Evolutionary conservation across 2,329 filamentous ascomycete genomes (phyloP).

Genomic region (Alternaria rosae): DNA sequence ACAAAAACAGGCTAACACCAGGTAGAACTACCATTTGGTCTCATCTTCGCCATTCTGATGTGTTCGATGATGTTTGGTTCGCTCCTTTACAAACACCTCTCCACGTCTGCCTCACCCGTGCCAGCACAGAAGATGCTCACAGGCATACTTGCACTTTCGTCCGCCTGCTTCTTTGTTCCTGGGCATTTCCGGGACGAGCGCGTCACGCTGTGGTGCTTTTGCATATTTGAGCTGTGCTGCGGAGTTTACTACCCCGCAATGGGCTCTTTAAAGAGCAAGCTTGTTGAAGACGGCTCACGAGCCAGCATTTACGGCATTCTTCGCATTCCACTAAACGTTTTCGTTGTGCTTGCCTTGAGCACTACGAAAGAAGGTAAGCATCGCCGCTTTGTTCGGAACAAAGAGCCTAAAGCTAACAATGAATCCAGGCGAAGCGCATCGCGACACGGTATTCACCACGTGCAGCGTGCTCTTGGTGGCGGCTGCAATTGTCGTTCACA

Average conservation of each 20-base stretch:
- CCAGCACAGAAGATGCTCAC: conserved; percentile 41
- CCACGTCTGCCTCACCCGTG: conserved; percentile 26
- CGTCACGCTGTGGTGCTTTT: conserved; percentile 66
- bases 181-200: conserved; percentile 52
- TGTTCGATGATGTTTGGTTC: conserved; percentile 67
- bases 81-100: conserved; percentile 57
- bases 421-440: conserved; percentile 36
- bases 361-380: conserved; percentile 42
- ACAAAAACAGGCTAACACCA: conserved; percentile 7
- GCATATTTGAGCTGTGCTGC: conserved; percentile 64
- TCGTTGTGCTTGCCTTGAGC: conserved; percentile 44
- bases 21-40: conserved; percentile 54
- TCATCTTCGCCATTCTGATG: conserved; percentile 67
- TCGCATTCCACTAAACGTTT: conserved; percentile 64
- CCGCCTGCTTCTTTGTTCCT: conserved; percentile 41
- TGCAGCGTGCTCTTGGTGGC: conserved; percentile 39
- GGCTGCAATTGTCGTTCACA: conserved; percentile 38
- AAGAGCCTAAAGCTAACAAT: conserved; percentile 12
- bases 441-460: conserved; percentile 41
- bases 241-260: conserved; percentile 67
- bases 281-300: conserved; percentile 63
- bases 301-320: conserved; percentile 65
- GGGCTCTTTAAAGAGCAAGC: conserved; percentile 61
- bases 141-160: conserved; percentile 34
- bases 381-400: not conserved